Percentiles rank a stretch among this genome's conserved stretches.
phyloP scores from a whole-genome alignment of 2,329 filamentous ascomycete genomes.

The Dothideomycetes sp. region DNA sequence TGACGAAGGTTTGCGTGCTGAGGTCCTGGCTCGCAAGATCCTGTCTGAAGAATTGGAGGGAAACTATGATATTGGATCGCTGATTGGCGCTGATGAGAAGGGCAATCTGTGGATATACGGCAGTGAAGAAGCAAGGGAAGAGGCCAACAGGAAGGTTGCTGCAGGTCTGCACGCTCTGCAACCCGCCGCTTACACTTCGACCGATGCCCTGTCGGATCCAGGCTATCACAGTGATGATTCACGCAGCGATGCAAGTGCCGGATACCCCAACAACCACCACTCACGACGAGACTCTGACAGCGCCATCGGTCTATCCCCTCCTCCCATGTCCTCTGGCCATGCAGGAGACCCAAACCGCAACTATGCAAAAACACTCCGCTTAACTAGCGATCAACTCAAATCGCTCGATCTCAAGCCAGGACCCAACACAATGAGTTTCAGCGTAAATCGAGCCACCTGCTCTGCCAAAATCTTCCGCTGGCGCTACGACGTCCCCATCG shows the following conservation, averaged over 20 bases:
- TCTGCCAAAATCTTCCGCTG: slow-evolving; percentile 89
- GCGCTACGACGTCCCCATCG: slow-evolving; percentile 82
- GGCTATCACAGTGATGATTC: slow-evolving; percentile 88
- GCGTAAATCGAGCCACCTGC: slow-evolving; percentile 89
- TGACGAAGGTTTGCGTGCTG: slow-evolving; percentile 81
- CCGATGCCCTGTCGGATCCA: slow-evolving; percentile 83
- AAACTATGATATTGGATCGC: slow-evolving; percentile 88
- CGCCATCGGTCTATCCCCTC: slow-evolving; percentile 57
- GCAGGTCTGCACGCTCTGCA: slow-evolving; percentile 34
- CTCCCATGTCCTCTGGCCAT: slow-evolving; percentile 41
- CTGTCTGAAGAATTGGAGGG: slow-evolving; percentile 87
- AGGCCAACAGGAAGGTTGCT: slow-evolving; percentile 57
- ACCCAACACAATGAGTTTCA: slow-evolving; percentile 92
- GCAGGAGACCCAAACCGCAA: slow-evolving; percentile 67
- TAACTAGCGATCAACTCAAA: slow-evolving; percentile 94
- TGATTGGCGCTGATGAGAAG: slow-evolving; percentile 90
- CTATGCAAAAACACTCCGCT: slow-evolving; percentile 89
- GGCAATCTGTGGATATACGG: slow-evolving; percentile 99
- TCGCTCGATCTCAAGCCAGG: slow-evolving; percentile 71
- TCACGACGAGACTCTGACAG: slow-evolving; percentile 59
- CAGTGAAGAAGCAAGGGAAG: slow-evolving; percentile 90
- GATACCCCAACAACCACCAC: slow-evolving; percentile 40
- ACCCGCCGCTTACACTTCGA: slow-evolving; percentile 45
- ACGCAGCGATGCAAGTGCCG: slow-evolving; percentile 38
- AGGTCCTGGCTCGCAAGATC: slow-evolving; percentile 87